Conservation (phyloP, 768 basidiomycete species). For the Pisolithus orientalis region DNA sequence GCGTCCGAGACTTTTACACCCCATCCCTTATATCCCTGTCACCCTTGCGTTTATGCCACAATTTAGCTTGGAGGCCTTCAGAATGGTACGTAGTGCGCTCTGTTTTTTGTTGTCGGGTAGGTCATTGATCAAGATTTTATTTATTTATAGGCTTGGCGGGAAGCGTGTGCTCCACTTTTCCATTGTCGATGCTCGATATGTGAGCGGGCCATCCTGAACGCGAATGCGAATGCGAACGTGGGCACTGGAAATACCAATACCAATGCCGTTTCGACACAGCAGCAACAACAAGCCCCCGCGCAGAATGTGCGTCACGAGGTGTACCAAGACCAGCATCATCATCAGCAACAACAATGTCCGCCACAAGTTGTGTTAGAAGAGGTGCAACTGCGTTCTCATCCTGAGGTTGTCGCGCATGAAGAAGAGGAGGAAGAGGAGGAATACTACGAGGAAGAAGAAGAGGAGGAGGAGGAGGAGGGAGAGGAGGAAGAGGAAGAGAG, state of each 20-base stretch:
- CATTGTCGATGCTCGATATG: slow-evolving; percentile 72
- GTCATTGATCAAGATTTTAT: slow-evolving; percentile 1
- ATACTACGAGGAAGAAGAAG: slow-evolving; percentile 26
- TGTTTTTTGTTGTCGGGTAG: neutral
- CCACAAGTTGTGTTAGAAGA: slow-evolving; percentile 23
- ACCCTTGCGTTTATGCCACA: slow-evolving; percentile 48
- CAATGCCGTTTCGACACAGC: slow-evolving; percentile 9
- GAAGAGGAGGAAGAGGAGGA: slow-evolving; percentile 24
- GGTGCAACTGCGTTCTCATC: slow-evolving; percentile 7
- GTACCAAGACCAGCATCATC: neutral
- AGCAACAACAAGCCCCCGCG: slow-evolving; percentile 4
- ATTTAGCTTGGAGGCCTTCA: slow-evolving; percentile 54
- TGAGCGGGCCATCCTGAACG: slow-evolving; percentile 54
- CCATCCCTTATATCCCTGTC: slow-evolving; percentile 65
- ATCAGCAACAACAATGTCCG: slow-evolving; percentile 6
- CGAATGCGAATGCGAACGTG: slow-evolving; percentile 35
- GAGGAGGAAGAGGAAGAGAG: slow-evolving; percentile 23
- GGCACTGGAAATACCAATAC: slow-evolving; percentile 14
- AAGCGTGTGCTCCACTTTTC: slow-evolving; percentile 65
- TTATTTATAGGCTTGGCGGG: slow-evolving; percentile 56
- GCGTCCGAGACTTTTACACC: slow-evolving; percentile 52
- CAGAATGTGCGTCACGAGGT: neutral
- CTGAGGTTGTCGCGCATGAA: slow-evolving; percentile 4
- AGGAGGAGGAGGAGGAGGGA: slow-evolving; percentile 19
- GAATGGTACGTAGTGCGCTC: slow-evolving; percentile 36